Evolutionary conservation across 495 filamentous ascomycete genomes (phyloP), one percentile per base, ranked within the genome.

Genomic region (Neurospora tetrasperma): DNA sequence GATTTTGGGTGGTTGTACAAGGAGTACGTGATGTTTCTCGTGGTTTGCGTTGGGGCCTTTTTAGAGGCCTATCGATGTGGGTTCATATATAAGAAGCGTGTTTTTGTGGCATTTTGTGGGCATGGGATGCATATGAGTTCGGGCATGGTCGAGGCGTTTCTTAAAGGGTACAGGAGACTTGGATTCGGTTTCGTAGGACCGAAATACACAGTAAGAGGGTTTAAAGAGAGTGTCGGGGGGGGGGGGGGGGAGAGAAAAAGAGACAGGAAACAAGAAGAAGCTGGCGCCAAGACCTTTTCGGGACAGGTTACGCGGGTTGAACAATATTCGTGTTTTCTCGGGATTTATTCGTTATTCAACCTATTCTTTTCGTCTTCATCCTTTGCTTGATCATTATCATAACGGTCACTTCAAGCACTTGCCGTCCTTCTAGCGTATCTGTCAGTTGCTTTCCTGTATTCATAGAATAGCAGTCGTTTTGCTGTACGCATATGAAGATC

Each of bases 1-100:
- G 79, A 86, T 10, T 31, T 18, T 59, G 27, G 40, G 62, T 3
- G 68, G 31, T 59, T 42, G n/a, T 70, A 18, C 12, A 62, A 48
- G 16, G 48, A 39, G 43, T 9, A 14, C 2, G 10, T 48, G 48
- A n/a, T 27, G 6, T 6, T 8, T 14, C 8, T 31, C 10, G 31
- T 31, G 5, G 27, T 66, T 27, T 23, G 5, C 10, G 43, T 20
- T 46, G 43, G 14, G 54, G 54, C 54, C 54, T 38, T 35, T 31
- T 38, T 9, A 66, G 54, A 66, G 54, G 23, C 27, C 1, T 35
- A 8, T 54, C 10, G 48, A 59, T 38, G 14, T 66, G 54, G 27
- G 54, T 9, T 23, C 27, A 23, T 66, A 35, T 18, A 66, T 66
- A 66, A 12, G 20, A 27, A 35, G 54, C 54, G 54, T 11, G 31